These are phyloP conservation scores for Plasmodium sp. DNA, from an alignment of 169 alveolate genomes.

Conservation along the genomic window DNA sequence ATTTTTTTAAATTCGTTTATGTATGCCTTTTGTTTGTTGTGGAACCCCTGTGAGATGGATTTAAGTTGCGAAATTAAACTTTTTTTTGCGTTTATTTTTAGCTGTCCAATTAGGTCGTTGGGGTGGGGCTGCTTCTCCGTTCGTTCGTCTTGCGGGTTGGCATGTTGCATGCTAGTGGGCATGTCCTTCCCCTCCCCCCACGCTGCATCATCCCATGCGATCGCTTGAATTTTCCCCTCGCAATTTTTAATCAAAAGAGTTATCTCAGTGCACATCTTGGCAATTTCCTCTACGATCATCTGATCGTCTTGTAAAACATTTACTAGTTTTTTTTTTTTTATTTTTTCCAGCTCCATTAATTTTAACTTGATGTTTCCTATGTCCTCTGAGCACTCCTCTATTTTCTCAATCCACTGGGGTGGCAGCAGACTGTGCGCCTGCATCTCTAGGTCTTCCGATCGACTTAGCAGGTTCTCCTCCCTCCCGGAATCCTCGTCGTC, in stretches of 20 bases:
- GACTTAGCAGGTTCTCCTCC: constrained; percentile 1
- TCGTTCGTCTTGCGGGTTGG: background rate
- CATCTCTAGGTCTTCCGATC: constrained; percentile 71
- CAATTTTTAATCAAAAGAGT: constrained; percentile 49
- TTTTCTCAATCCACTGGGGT: constrained; percentile 79
- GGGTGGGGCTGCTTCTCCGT: background rate
- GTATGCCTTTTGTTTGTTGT: constrained; percentile 78
- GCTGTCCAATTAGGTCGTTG: constrained; percentile 25
- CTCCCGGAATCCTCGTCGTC: constrained; percentile 64
- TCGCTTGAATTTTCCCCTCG: constrained; percentile 42
- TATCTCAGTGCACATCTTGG: constrained; percentile 53
- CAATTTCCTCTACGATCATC: constrained; percentile 42
- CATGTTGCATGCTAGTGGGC: background rate
- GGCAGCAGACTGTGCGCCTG: constrained; percentile 72
- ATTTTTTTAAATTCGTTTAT: constrained; percentile 77
- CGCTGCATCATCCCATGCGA: background rate
- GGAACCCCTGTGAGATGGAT: constrained; percentile 78
- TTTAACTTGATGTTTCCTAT: constrained; percentile 65
- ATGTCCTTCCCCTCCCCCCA: background rate
- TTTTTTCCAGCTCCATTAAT: constrained; percentile 74
- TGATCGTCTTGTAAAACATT: constrained; percentile 75
- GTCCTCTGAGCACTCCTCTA: constrained; percentile 79
- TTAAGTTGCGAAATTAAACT: constrained; percentile 80
- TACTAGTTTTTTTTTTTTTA: constrained; percentile 75
- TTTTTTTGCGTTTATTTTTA: constrained; percentile 81